A percentile compares a stretch with the other conserved stretches of the same genome.
phyloP scores from a whole-genome alignment of 768 basidiomycete species.

The Lentinula raphanica region DNA sequence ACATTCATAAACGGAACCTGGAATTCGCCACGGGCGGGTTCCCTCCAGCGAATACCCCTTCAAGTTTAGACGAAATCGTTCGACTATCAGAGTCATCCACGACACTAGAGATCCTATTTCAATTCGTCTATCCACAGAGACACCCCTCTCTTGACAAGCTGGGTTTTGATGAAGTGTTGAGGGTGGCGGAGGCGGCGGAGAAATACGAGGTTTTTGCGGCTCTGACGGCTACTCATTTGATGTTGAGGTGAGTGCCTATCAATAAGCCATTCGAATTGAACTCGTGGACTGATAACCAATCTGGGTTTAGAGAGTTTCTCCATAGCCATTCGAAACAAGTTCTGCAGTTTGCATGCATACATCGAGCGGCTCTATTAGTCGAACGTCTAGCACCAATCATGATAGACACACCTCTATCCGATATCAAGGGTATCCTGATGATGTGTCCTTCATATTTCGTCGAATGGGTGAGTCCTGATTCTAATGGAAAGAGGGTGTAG shows the following conservation, averaged over 20 bases:
- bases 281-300: not conserved
- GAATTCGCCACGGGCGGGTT: slow-evolving; percentile 8
- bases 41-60: slow-evolving; percentile 1
- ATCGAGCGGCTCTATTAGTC: not conserved
- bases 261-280: not conserved
- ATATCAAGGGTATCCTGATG: not conserved
- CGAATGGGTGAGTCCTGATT: not conserved
- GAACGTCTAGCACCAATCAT: slow-evolving; percentile 2
- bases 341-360: not conserved
- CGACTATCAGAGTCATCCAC: slow-evolving; percentile 7
- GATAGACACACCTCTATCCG: not conserved
- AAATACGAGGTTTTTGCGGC: slow-evolving; percentile 11
- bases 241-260: not conserved
- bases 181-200: slow-evolving; percentile 10
- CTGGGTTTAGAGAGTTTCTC: not conserved
- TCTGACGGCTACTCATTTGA: not conserved
- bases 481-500: not conserved
- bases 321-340: not conserved
- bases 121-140: slow-evolving; percentile 8
- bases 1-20: slow-evolving; percentile 1
- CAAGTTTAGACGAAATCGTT: slow-evolving; percentile 3
- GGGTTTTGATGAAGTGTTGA: not conserved
- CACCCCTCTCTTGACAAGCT: slow-evolving; percentile 7
- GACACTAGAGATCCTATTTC: slow-evolving; percentile 8
- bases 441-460: not conserved